A percentile compares a stretch with the other conserved stretches of the same genome.
phyloP scores from a whole-genome alignment of 441 rosid genomes.

The Jatropha multifida region DNA sequence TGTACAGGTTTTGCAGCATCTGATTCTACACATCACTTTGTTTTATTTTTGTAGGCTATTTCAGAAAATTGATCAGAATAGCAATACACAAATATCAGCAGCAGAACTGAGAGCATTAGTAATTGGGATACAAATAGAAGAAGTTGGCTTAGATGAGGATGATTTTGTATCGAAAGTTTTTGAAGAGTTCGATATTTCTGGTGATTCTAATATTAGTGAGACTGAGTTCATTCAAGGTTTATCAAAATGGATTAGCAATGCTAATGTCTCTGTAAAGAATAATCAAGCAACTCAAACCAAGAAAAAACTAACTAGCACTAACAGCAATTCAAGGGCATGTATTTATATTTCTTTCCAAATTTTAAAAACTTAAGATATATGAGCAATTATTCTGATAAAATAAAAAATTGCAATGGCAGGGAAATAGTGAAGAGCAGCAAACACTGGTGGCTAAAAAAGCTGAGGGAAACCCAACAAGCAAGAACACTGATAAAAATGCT shows the following conservation, averaged over 20 bases:
- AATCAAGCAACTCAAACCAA: neutral
- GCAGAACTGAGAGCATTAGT: slow-evolving; percentile 41
- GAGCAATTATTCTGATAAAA: neutral
- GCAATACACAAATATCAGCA: slow-evolving; percentile 23
- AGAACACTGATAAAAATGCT: slow-evolving; percentile 9
- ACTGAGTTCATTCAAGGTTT: slow-evolving; percentile 37
- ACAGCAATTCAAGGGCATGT: slow-evolving; percentile 20
- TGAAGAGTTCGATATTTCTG: slow-evolving; percentile 36
- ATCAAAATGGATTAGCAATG: slow-evolving; percentile 33
- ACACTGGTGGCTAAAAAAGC: slow-evolving; percentile 22
- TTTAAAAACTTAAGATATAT: neutral
- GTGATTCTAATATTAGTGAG: slow-evolving; percentile 29
- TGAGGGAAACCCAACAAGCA: neutral
- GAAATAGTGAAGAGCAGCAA: slow-evolving; percentile 30
- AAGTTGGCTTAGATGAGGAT: slow-evolving; percentile 27
- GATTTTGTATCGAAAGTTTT: slow-evolving; percentile 29
- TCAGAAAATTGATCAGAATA: slow-evolving; percentile 35
- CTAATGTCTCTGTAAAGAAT: neutral
- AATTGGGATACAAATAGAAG: slow-evolving; percentile 40
- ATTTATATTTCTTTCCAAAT: neutral
- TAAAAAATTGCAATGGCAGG: slow-evolving; percentile 24
- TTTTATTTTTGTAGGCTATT: slow-evolving; percentile 30
- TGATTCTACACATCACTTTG: no score
- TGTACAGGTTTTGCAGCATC: no score
- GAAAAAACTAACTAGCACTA: neutral